These are phyloP conservation scores for Ustulina deusta DNA, from an alignment of 2,329 filamentous ascomycete species.

Conservation along the genomic window DNA sequence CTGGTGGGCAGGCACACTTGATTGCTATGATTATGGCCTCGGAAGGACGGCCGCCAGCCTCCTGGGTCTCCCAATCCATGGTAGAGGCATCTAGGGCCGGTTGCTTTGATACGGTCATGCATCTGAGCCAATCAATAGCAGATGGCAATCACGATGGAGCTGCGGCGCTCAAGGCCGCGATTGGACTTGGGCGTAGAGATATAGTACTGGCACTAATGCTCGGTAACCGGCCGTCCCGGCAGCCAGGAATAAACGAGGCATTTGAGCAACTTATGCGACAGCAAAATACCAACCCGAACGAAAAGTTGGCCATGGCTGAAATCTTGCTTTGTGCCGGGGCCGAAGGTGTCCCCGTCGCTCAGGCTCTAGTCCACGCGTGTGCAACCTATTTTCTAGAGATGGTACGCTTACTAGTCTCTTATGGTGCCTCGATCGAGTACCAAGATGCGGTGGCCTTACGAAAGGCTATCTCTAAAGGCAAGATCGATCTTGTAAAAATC, in stretches of 20 bases:
- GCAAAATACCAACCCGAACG: constrained; percentile 59
- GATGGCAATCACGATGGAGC: constrained; percentile 65
- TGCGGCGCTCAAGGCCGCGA: constrained; percentile 64
- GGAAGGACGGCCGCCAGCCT: constrained; percentile 58
- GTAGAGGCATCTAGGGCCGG: constrained; percentile 63
- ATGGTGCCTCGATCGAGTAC: constrained; percentile 67
- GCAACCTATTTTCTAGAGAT: constrained; percentile 65
- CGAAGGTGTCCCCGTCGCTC: constrained; percentile 62
- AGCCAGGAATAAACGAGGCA: constrained; percentile 61
- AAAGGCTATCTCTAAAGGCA: constrained; percentile 60
- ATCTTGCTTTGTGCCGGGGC: constrained; percentile 70
- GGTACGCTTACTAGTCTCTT: constrained; percentile 63
- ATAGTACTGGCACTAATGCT: constrained; percentile 67
- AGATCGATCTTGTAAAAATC: constrained; percentile 60
- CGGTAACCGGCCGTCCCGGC: constrained; percentile 64
- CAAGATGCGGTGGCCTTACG: constrained; percentile 63
- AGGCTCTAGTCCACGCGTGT: constrained; percentile 62
- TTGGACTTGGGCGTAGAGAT: constrained; percentile 63
- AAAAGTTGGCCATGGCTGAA: constrained; percentile 66
- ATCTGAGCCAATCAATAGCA: constrained; percentile 64
- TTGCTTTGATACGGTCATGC: constrained; percentile 63
- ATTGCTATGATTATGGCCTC: constrained; percentile 63
- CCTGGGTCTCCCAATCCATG: constrained; percentile 63
- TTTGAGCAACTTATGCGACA: constrained; percentile 62
- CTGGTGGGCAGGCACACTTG: constrained; percentile 60